phyloP scores from a whole-genome alignment of 495 filamentous ascomycete genomes.

The Neurospora terricola region DNA sequence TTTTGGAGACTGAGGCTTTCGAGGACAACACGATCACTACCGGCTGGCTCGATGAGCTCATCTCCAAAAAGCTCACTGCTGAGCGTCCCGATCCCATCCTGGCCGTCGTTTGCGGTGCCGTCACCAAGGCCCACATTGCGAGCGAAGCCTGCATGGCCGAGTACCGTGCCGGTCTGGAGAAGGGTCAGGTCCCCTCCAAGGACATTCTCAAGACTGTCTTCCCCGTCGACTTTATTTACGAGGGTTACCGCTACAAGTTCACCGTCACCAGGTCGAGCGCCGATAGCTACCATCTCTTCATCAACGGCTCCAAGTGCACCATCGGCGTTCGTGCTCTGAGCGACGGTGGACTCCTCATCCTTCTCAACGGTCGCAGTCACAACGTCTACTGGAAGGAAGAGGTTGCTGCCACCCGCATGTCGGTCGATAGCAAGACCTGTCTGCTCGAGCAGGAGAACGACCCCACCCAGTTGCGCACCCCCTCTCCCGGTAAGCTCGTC shows the following conservation, averaged over 20 bases:
- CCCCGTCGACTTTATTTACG: conserved; percentile 97
- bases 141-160: conserved; percentile 81
- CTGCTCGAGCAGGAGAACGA: conserved; percentile 98
- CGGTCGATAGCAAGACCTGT: conserved; percentile 96
- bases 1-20: conserved; percentile 96
- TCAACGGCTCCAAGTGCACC: conserved; percentile 94
- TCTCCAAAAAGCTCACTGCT: conserved; percentile 92
- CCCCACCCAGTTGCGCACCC: conserved; percentile 90
- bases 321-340: conserved; percentile 87
- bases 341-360: conserved; percentile 88
- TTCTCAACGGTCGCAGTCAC: conserved; percentile 85
- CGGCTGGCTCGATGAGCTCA: conserved; percentile 97
- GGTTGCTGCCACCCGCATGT: conserved; percentile 86
- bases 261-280: conserved; percentile 86
- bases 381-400: conserved; percentile 99
- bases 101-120: conserved; percentile 86
- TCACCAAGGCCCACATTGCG: conserved; percentile 88
- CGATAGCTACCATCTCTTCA: conserved; percentile 97
- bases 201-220: conserved; percentile 97
- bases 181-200: conserved; percentile 92
- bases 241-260: conserved; percentile 93
- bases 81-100: conserved; percentile 89
- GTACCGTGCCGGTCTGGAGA: conserved; percentile 83
- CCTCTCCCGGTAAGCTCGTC: conserved; percentile 94
- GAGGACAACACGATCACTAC: conserved; percentile 99